These are phyloP conservation scores for Zygoascus meyerae DNA, from an alignment of 1,139 yeast species.

Conservation along the genomic window DNA sequence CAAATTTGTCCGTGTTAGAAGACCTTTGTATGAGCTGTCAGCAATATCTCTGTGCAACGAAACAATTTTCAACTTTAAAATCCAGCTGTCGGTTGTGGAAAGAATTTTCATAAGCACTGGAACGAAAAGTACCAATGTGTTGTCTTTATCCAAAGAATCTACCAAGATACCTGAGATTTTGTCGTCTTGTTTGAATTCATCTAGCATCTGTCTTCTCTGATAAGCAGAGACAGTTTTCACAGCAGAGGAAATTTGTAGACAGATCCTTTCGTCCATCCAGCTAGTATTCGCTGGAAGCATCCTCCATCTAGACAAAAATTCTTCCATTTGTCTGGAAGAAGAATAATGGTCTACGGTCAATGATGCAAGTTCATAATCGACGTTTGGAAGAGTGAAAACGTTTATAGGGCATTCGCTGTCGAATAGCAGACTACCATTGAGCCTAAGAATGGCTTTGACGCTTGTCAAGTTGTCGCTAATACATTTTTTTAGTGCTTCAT, in stretches of 20 bases:
- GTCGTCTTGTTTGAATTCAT: conserved; percentile 2
- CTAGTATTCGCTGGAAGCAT: neutral
- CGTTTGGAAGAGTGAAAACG: neutral
- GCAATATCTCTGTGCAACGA: conserved; percentile 9
- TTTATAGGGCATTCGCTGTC: neutral
- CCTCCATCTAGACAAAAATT: neutral
- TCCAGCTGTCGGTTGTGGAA: conserved; percentile 1
- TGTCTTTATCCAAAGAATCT: neutral
- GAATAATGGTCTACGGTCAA: neutral
- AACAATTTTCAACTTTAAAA: conserved; percentile 2
- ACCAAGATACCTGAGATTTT: neutral
- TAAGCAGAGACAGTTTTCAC: conserved; percentile 1
- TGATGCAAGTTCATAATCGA: conserved; percentile 4
- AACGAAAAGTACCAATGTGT: neutral
- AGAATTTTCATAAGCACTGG: conserved; percentile 4
- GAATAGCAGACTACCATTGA: conserved; percentile 1
- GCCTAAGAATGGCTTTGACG: neutral
- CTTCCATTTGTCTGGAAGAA: conserved; percentile 4
- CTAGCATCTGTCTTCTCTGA: conserved; percentile 5
- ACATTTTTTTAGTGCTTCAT: conserved; percentile 1
- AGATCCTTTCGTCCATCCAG: conserved; percentile 1
- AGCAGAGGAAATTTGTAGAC: neutral
- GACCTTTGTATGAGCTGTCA: conserved; percentile 3
- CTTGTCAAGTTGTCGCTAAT: neutral
- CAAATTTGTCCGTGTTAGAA: neutral